Conservation (phyloP, 2,329 filamentous ascomycete genomes). For the Elsinoe australis region DNA sequence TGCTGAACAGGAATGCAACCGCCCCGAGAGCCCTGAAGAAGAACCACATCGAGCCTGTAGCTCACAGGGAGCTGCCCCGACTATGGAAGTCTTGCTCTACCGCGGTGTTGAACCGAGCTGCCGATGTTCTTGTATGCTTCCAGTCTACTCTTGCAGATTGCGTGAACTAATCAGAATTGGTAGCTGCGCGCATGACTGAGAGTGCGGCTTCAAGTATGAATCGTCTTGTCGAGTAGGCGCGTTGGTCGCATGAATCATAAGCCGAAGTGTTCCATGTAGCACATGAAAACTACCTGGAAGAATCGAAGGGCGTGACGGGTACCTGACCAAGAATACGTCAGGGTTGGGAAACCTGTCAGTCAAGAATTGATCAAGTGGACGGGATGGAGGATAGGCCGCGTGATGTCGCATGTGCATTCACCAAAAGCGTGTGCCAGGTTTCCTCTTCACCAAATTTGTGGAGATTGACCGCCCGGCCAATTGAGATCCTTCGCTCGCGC, state of each 20-base stretch:
- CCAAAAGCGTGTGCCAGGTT: conserved; percentile 15
- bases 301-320: conserved; percentile 1
- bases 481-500: conserved; percentile 5
- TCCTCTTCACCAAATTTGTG: conserved; percentile 14
- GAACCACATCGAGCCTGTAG: conserved; percentile 57
- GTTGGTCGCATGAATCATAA: conserved; percentile 12
- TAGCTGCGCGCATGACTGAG: conserved; percentile 1
- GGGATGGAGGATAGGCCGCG: conserved; percentile 2
- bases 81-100: too few species aligned
- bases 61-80: conserved; percentile 1
- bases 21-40: conserved; percentile 72
- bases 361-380: conserved; percentile 1
- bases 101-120: too few species aligned
- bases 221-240: neutral
- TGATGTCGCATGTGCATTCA: conserved; percentile 14
- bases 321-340: conserved; percentile 1
- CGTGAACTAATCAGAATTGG: conserved; percentile 1
- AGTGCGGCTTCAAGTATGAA: neutral
- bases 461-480: conserved; percentile 13
- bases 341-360: conserved; percentile 1
- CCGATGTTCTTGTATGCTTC: neutral
- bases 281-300: neutral
- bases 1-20: conserved; percentile 77
- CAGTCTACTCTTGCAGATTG: neutral
- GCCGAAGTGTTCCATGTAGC: conserved; percentile 8